Conservation (phyloP, 2,329 filamentous ascomycete species). For the Fusarium sp. region DNA sequence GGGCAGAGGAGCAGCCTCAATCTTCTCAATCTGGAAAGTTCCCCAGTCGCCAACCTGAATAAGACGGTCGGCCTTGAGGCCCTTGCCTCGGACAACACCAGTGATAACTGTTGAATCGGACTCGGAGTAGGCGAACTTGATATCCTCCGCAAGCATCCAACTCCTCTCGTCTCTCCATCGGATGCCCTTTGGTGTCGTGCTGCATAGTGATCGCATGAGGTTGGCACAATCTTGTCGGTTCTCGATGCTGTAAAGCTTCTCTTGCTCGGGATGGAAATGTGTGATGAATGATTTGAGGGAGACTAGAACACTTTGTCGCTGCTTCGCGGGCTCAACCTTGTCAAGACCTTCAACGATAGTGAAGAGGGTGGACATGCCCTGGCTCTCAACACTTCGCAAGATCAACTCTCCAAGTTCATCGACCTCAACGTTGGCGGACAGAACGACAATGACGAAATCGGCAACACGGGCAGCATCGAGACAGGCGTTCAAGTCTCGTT, state of each 20-base stretch:
- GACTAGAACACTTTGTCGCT: conserved; percentile 76
- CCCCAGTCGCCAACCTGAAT: conserved; percentile 95
- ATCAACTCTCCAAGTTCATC: conserved; percentile 87
- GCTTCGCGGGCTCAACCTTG: conserved; percentile 81
- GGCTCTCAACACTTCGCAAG: conserved; percentile 86
- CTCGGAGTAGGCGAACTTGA: conserved; percentile 73
- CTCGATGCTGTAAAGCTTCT: conserved; percentile 90
- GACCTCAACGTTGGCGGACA: conserved; percentile 85
- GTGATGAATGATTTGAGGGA: conserved; percentile 93
- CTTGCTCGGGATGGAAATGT: conserved; percentile 92
- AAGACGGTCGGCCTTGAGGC: conserved; percentile 88
- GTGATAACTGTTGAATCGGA: conserved; percentile 78
- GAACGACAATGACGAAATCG: conserved; percentile 88
- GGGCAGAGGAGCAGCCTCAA: conserved; percentile 77
- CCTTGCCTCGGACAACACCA: conserved; percentile 85
- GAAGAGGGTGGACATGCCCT: conserved; percentile 93
- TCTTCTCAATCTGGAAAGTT: conserved; percentile 90
- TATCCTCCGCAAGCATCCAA: conserved; percentile 91
- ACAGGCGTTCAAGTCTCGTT: conserved; percentile 77
- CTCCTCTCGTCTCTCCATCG: conserved; percentile 94
- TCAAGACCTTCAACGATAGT: conserved; percentile 85
- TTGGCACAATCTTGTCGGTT: conserved; percentile 92
- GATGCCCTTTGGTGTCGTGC: conserved; percentile 91
- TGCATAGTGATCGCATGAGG: conserved; percentile 89
- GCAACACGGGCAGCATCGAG: conserved; percentile 88